Percentiles rank a stretch among this genome's conserved stretches.
These are phyloP conservation scores for Trichosporon sp. DNA, from an alignment of 1,284 basidiomycete species.

Conservation along the genomic window DNA sequence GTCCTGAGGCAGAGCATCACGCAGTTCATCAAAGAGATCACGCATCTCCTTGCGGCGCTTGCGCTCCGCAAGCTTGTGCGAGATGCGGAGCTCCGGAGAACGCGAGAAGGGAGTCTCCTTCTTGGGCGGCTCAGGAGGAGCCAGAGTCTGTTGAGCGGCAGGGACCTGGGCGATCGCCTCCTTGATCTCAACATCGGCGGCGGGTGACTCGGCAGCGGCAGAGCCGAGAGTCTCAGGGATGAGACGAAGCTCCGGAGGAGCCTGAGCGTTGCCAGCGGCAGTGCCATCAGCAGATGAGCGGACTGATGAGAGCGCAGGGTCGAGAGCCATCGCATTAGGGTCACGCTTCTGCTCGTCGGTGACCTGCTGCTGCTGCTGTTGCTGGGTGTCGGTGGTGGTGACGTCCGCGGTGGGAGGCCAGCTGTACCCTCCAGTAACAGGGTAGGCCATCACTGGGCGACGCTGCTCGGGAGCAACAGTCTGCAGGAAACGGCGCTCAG, in stretches of 20 bases:
- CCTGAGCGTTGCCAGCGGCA: slow-evolving; percentile 1
- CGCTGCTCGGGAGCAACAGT: slow-evolving; percentile 12
- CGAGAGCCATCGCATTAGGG: slow-evolving; percentile 19
- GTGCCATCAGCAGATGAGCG: slow-evolving; percentile 20
- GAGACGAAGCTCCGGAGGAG: slow-evolving; percentile 29
- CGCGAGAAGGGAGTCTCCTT: slow-evolving; percentile 79
- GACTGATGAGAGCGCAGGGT: slow-evolving; percentile 33
- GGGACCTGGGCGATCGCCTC: slow-evolving; percentile 17
- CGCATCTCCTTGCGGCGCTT: slow-evolving; percentile 97
- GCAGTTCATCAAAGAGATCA: slow-evolving; percentile 87
- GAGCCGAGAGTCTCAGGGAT: slow-evolving; percentile 33
- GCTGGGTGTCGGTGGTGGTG: slow-evolving; percentile 4
- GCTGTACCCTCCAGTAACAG: slow-evolving; percentile 20
- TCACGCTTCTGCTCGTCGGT: slow-evolving; percentile 8
- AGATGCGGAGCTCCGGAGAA: slow-evolving; percentile 83
- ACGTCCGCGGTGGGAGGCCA: slow-evolving; percentile 10
- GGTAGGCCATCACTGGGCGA: slow-evolving; percentile 23
- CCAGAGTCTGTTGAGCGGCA: slow-evolving; percentile 12
- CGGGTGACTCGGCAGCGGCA: slow-evolving; percentile 23
- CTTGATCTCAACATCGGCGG: slow-evolving; percentile 8
- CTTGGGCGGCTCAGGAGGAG: slow-evolving; percentile 11
- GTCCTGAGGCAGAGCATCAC: slow-evolving; percentile 82
- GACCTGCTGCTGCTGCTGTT: slow-evolving; percentile 6
- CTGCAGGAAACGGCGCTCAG: slow-evolving; percentile 19
- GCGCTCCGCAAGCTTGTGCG: slow-evolving; percentile 82